phyloP scores from a whole-genome alignment of 176 grass and related monocot species.

The Elymus sibiricus region DNA sequence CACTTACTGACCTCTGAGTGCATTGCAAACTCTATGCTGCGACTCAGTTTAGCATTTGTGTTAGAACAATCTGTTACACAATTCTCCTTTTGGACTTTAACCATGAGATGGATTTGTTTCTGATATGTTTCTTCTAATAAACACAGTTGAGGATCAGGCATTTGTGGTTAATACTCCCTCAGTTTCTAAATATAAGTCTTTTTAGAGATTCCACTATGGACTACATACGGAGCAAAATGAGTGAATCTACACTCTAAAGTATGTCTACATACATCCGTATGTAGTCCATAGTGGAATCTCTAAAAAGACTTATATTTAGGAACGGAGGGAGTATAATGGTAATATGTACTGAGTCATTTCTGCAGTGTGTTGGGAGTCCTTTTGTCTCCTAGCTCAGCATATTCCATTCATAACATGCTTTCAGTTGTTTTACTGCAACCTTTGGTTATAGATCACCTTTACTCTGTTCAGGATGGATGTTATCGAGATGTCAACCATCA shows the following conservation, averaged over 20 bases:
- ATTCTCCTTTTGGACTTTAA: background rate
- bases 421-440: slow-evolving; percentile 7
- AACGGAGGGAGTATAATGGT: no score
- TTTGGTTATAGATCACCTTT: background rate
- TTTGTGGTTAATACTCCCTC: background rate
- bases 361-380: background rate
- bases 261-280: no score
- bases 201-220: no score
- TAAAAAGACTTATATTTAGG: no score
- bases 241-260: no score
- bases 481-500: background rate
- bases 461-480: background rate
- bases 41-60: background rate
- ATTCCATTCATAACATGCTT: slow-evolving; percentile 4
- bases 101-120: background rate
- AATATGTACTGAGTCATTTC: background rate
- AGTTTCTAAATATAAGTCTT: no score
- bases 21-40: background rate
- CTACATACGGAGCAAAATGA: no score
- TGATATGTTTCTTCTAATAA: background rate
- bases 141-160: background rate
- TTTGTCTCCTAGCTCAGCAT: background rate
- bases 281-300: no score
- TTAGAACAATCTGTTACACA: background rate
- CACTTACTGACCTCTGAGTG: background rate